Percentiles rank a stretch among this genome's conserved stretches.
Evolutionary conservation across 192 early-diverging fungal genomes (phyloP).

Genomic region (Phlyctochytrium planicorne): DNA sequence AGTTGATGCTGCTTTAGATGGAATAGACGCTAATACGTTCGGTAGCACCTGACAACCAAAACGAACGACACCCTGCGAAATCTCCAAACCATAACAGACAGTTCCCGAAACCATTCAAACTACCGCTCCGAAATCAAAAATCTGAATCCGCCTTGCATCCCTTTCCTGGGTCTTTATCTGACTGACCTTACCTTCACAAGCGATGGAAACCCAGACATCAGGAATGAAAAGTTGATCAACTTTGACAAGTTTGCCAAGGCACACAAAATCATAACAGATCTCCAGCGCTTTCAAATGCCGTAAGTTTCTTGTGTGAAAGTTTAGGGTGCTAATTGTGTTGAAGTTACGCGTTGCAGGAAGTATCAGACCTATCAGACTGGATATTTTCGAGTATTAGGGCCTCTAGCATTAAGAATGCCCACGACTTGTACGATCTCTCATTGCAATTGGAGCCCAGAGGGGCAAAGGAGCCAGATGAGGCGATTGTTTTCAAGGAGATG

Average conservation of each 20-base stretch:
- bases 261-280: conserved; percentile 63
- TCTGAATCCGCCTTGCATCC: conserved; percentile 34
- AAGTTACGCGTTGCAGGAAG: background rate
- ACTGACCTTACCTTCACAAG: conserved; percentile 53
- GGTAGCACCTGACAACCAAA: conserved; percentile 33
- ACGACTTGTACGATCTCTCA: background rate
- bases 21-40: background rate
- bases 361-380: background rate
- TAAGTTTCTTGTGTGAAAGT: too few relatives aligned
- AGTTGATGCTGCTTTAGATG: background rate
- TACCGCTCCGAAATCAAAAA: conserved; percentile 37
- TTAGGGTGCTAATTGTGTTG: background rate
- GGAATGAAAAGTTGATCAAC: conserved; percentile 62
- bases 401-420: background rate
- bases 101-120: conserved; percentile 41
- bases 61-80: conserved; percentile 28
- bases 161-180: conserved; percentile 54
- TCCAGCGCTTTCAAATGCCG: conserved; percentile 73
- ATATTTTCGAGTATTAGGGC: background rate
- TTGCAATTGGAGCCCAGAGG: background rate
- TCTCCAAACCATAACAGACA: conserved; percentile 32
- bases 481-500: background rate
- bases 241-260: conserved; percentile 76
- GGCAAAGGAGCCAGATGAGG: background rate
- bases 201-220: conserved; percentile 53